Conservation (phyloP, 257 asterid genomes). For the Henckelia pumila region DNA sequence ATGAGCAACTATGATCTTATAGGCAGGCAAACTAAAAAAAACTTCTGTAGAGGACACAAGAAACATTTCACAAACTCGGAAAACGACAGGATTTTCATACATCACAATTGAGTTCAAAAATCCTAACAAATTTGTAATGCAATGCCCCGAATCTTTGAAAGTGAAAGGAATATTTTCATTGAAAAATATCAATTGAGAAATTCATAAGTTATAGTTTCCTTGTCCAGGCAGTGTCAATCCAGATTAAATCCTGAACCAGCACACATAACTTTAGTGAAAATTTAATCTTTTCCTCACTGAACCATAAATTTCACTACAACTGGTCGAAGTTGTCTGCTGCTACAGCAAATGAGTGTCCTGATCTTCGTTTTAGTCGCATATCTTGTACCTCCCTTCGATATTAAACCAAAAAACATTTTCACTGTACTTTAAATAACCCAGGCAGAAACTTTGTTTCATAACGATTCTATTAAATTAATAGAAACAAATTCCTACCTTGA, state of each 20-base stretch:
- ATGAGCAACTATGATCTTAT: conserved; percentile 4
- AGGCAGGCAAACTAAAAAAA: conserved; percentile 11
- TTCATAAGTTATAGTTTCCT: conserved; percentile 3
- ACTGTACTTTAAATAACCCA: neutral
- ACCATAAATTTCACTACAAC: conserved; percentile 5
- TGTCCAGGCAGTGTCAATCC: neutral
- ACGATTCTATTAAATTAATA: conserved; percentile 3
- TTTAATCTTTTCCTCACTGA: neutral
- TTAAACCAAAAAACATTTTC: neutral
- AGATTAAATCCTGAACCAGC: conserved; percentile 1
- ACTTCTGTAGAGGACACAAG: neutral
- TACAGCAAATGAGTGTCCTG: conserved; percentile 2
- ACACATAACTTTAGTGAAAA: neutral
- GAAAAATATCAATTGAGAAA: conserved; percentile 16
- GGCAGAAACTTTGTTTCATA: neutral
- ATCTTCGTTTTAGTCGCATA: neutral
- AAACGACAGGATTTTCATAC: neutral
- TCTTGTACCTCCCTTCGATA: neutral
- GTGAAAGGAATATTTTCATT: conserved; percentile 7
- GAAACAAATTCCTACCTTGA: conserved; percentile 49
- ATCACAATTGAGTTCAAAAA: conserved; percentile 1
- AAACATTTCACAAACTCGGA: neutral
- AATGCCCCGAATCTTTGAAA: neutral
- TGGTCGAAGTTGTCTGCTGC: conserved; percentile 1
- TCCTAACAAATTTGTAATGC: neutral